Evolutionary conservation across 805 yeast genomes (phyloP), one percentile per base, ranked within the genome.

Genomic region (Yamadazyma kitorensis): DNA sequence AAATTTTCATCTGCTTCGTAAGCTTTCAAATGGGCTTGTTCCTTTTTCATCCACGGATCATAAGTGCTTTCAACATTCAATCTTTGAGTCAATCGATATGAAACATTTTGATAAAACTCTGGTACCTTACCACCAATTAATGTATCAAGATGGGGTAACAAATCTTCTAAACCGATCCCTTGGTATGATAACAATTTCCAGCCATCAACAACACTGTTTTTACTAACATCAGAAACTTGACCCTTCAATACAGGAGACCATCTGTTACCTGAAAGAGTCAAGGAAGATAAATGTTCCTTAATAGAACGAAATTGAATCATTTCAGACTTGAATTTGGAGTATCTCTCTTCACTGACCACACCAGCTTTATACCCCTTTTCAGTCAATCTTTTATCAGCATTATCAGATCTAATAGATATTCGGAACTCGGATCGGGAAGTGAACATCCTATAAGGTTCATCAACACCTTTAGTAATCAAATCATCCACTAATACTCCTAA

Each of bases 381-480:
- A 0, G 98, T 89, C 37, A 93, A 63, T 41, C 99, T 65, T 36
- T 75, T 58, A 52, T 94, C 97, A 0, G 99, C 98, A 64, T 93
- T 93, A 56, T 93, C 98, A 0, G 96, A 81, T 39, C 99, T 69
- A 4, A 88, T 86, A 21, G 88, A 81, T 24, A 93, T 78, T 53
- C 98, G 70, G 55, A 87, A 93, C 55, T 93, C 99, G 0, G 96
- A 85, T 32, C 99, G 73, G 5, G 97, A 87, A 0, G 98, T 93
- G 54, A 93, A 93, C 98, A 93, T 93, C 44, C 99, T 68, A 55
- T 93, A 93, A 1, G 99, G 99, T 57, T 93, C 99, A 40, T 81
- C 86, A 2, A 93, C 96, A 13, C 98, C 99, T 56, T 87, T 87
- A 0, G 96, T 89, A 19, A 89, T 83, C 44, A 93, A 68, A 62